Evolutionary conservation across 345 rosid species (phyloP).

Genomic region (Eutrema heterophyllum): DNA sequence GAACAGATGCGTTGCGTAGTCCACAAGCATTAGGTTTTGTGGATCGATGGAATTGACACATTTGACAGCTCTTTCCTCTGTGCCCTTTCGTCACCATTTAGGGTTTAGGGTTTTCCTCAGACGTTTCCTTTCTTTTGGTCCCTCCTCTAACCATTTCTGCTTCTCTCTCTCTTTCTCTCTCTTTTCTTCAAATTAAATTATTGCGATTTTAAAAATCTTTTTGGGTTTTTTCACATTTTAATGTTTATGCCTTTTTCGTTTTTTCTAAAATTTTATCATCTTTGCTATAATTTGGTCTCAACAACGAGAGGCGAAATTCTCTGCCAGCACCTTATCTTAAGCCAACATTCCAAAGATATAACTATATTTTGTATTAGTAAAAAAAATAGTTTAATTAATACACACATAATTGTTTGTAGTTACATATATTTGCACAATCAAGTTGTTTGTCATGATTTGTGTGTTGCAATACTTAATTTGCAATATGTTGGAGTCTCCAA

Average conservation of each 20-base stretch:
- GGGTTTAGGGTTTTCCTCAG: conserved; percentile 28
- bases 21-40: conserved; percentile 27
- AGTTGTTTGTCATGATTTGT: background rate
- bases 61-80: conserved; percentile 24
- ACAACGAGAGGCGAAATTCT: conserved; percentile 10
- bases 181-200: conserved; percentile 1
- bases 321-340: conserved; percentile 2
- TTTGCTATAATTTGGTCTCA: conserved; percentile 12
- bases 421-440: background rate
- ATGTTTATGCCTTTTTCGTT: conserved; percentile 12
- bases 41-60: conserved; percentile 31
- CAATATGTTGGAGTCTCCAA: background rate
- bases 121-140: conserved; percentile 21
- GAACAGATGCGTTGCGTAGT: conserved; percentile 29
- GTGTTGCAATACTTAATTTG: background rate
- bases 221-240: background rate
- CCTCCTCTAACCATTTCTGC: conserved; percentile 11
- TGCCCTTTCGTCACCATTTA: conserved; percentile 20
- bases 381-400: no score
- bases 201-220: conserved; percentile 6
- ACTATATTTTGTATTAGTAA: no score
- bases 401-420: background rate
- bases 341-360: background rate
- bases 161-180: background rate
- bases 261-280: conserved; percentile 5